Base-by-base conservation (phyloP, 352 stramenopile genomes). In the Pelagophyceae sp. region DNA sequence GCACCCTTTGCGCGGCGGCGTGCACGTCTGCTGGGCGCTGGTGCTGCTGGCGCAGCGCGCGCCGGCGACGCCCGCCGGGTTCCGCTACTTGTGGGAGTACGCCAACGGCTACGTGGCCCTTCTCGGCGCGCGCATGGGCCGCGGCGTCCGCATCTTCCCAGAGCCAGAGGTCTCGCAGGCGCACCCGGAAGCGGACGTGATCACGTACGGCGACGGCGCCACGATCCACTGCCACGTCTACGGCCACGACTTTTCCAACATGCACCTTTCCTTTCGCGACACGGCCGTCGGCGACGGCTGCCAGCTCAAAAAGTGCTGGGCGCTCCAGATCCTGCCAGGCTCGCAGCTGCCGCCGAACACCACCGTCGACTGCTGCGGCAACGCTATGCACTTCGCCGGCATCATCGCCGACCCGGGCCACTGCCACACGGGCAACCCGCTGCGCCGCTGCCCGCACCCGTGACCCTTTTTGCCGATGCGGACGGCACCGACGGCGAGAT, bases 241-340 rank as follows among this genome's bases (percentile, higher is more conserved):
- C 67, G 67, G 35, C 35, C 67, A 74, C 67, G 67, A 74, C 67
- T 74, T 74, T 37, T 74, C 67, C 33, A 74, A 58, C 35, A 50
- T 74, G 67, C 33, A 58, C 67, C 67, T 74, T 23, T 1, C 0
- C 35, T 58, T 74, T 15, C 27, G 33, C 15, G 2, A 3, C 35
- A 74, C 67, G 15, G 29, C 67, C 35, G 11, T 58, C 67, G 67
- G 35, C 38, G 35, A 58, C 33, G 37, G 27, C 38, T 51, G 33
- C 67, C 1, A 74, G 17, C 2, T 33, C 17, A 20, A 11, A 11
- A 23, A 58, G 17, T 27, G 35, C 35, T 33, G 3, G 11, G 17
- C 29, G 15, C 2, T 6, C 67, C 67, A 74, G 67, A 35, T 60
- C 67, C 67, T 74, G 15, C 67, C 67, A 1, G 67, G 67, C 33